Base-by-base conservation (phyloP, 306 rosid species). In the Sicyos edulis region DNA sequence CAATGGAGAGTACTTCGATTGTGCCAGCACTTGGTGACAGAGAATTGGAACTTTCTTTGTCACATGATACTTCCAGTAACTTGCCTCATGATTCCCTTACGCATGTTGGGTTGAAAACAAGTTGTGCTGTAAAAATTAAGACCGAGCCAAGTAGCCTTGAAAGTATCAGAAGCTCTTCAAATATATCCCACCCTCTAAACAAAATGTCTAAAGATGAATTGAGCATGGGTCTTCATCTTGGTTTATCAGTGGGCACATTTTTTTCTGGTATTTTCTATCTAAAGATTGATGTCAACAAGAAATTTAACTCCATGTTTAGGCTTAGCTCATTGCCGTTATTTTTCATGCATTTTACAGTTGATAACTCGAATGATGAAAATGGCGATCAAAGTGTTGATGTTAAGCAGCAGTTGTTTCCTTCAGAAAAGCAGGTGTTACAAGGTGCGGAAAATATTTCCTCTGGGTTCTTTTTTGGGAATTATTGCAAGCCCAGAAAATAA, bases 171-270 rank as follows among this genome's bases (percentile, higher is more conserved):
- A 58, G 34, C 80, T 54, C 75, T n/a, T 64, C 63, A 4, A 67
- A 83, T 79, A 88, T 78, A 64, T 80, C 91, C 71, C 76, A 58
- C 67, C 51, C 51, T 49, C 68, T 74, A 71, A 75, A 55, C 60
- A 80, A 80, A 77, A 82, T 74, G 67, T 83, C 81, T 53, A 79
- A 80, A 78, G 79, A 50, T 81, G 88, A 84, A 76, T 74, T 86
- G 67, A 81, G 72, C 54, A 74, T 83, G 84, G 91, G 96, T 78
- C 83, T 85, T 78, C 83, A 87, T 79, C 90, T 88, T 51, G 96
- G 93, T 82, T 88, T 88, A 68, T 82, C 89, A 11, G 85, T 85
- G 76, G 91, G 91, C 72, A 78, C 87, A 6, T 84, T 85, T 75
- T 68, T 87, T 74, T 75, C 86, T 57, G 96, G 96, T 92, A 88